Percentiles rank a stretch among this genome's conserved stretches.
Conservation (phyloP, 169 alveolate genomes). For the Cryptosporidium xiaoi region DNA sequence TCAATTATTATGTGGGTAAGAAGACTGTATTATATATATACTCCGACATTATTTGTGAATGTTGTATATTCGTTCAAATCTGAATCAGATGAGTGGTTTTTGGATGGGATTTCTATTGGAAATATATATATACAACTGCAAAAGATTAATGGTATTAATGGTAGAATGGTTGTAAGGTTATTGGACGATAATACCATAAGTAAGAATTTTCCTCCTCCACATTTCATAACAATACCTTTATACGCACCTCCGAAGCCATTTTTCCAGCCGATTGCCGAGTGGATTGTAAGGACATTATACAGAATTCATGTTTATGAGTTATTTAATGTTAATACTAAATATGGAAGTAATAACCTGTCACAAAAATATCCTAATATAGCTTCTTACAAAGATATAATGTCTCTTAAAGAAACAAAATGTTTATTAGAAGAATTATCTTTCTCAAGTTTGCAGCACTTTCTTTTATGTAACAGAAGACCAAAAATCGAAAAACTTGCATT, state of each 20-base stretch:
- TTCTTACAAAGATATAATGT: constrained; percentile 32
- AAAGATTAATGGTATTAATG: constrained; percentile 42
- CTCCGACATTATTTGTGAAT: constrained; percentile 69
- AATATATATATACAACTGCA: constrained; percentile 50
- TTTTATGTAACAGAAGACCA: constrained; percentile 56
- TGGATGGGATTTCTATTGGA: constrained; percentile 60
- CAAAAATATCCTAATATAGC: constrained; percentile 29
- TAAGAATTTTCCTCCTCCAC: constrained; percentile 58
- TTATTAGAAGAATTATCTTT: constrained; percentile 53
- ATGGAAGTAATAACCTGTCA: neutral
- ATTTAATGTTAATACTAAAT: neutral
- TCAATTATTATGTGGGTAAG: constrained; percentile 71
- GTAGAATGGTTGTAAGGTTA: constrained; percentile 46
- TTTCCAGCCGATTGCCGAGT: constrained; percentile 73
- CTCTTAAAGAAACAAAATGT: constrained; percentile 37
- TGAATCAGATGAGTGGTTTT: constrained; percentile 40
- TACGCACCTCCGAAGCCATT: constrained; percentile 68
- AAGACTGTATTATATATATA: constrained; percentile 44
- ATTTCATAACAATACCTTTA: constrained; percentile 15
- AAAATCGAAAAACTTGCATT: constrained; percentile 56
- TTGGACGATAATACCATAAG: constrained; percentile 31
- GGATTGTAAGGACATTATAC: constrained; percentile 60
- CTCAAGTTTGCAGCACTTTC: constrained; percentile 58
- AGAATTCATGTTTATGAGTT: constrained; percentile 22
- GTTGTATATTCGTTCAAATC: constrained; percentile 42